These are phyloP conservation scores for Phialophora macrospora DNA, from an alignment of 2,329 filamentous ascomycete species.

Conservation along the genomic window DNA sequence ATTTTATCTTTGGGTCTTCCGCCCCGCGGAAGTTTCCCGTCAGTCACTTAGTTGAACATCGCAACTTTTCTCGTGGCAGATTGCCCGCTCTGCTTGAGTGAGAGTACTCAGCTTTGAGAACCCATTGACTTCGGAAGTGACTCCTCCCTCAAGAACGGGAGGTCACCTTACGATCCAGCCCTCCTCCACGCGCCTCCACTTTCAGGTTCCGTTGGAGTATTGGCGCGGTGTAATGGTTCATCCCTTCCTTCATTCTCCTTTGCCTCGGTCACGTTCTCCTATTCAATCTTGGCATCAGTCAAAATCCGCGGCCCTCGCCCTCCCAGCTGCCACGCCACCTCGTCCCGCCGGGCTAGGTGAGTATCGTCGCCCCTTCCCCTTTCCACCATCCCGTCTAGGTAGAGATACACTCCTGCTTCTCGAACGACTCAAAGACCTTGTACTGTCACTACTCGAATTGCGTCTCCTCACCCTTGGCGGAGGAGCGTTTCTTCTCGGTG, in stretches of 20 bases:
- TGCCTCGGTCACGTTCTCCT: background rate
- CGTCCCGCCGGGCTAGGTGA: conserved; percentile 27
- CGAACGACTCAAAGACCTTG: conserved; percentile 3
- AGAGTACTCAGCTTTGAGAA: too few relatives aligned
- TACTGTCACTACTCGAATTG: conserved; percentile 24
- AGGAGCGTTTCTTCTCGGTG: conserved; percentile 18
- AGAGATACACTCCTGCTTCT: conserved; percentile 9
- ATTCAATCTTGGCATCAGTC: conserved; percentile 7
- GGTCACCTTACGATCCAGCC: too few relatives aligned
- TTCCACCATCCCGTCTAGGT: conserved; percentile 1
- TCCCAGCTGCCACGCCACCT: conserved; percentile 12
- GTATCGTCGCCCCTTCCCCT: conserved; percentile 9
- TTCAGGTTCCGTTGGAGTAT: background rate
- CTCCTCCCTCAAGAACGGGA: too few relatives aligned
- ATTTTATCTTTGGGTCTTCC: too few relatives aligned
- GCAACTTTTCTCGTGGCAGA: too few relatives aligned
- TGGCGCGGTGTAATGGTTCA: background rate
- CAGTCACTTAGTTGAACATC: background rate
- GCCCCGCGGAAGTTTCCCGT: background rate
- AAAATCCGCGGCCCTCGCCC: conserved; percentile 32
- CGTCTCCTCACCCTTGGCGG: conserved; percentile 23
- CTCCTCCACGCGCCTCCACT: background rate
- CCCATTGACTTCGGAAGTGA: too few relatives aligned
- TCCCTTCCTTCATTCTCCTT: background rate
- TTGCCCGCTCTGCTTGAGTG: too few relatives aligned